These are phyloP conservation scores for Simmondsia chinensis DNA, from an alignment of 148 eudicot species.

Conservation along the genomic window DNA sequence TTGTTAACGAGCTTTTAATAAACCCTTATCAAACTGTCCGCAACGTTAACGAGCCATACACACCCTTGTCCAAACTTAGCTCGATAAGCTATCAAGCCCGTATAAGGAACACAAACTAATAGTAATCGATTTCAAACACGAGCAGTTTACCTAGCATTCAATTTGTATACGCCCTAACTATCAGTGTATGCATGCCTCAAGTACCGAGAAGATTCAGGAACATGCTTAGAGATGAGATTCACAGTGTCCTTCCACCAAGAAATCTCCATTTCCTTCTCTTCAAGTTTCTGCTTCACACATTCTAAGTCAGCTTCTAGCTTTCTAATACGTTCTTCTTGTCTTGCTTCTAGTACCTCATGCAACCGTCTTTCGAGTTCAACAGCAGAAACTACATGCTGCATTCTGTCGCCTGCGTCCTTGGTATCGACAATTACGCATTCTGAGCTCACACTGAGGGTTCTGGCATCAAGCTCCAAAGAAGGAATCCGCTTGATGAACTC, in stretches of 20 bases:
- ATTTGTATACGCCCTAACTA: neutral
- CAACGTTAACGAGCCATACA: too few relatives aligned
- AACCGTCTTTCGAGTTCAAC: conserved; percentile 53
- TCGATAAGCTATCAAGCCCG: too few relatives aligned
- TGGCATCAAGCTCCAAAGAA: conserved; percentile 15
- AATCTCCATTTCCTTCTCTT: conserved; percentile 48
- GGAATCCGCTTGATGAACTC: conserved; percentile 20
- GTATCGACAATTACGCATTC: conserved; percentile 23
- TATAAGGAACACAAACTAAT: too few relatives aligned
- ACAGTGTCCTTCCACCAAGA: conserved; percentile 68
- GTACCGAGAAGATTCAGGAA: conserved; percentile 31
- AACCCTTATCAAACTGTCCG: too few relatives aligned
- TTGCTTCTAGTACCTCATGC: conserved; percentile 48
- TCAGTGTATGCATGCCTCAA: conserved; percentile 8
- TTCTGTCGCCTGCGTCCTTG: conserved; percentile 14
- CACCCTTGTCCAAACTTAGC: too few relatives aligned
- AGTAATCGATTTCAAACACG: too few relatives aligned
- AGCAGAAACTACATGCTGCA: conserved; percentile 45
- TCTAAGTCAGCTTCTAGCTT: conserved; percentile 59
- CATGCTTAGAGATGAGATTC: conserved; percentile 35
- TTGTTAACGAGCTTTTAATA: too few relatives aligned
- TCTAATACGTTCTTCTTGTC: conserved; percentile 51
- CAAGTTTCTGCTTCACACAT: conserved; percentile 26
- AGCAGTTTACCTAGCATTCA: too few relatives aligned
- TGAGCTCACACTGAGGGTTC: conserved; percentile 16